These are phyloP conservation scores for Sphagnurus paluster DNA, from an alignment of 1,284 basidiomycete species.

Conservation along the genomic window DNA sequence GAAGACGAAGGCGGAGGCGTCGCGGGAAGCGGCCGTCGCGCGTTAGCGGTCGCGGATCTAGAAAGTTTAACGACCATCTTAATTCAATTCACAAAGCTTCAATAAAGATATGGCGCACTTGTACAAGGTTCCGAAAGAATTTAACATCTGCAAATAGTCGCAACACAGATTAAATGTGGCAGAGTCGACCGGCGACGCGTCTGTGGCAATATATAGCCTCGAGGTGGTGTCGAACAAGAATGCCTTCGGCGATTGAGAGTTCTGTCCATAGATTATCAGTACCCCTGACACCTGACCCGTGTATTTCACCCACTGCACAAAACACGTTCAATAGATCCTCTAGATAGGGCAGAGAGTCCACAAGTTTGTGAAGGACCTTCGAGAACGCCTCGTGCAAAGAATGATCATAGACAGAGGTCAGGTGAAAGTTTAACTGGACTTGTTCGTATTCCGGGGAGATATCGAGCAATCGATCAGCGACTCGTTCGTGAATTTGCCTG, in stretches of 20 bases:
- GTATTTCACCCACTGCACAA: constrained; percentile 56
- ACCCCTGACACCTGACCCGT: neutral
- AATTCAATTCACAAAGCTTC: constrained; percentile 2
- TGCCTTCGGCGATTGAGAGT: constrained; percentile 88
- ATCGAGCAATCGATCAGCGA: constrained; percentile 82
- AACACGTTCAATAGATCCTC: constrained; percentile 84
- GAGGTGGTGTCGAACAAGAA: constrained; percentile 91
- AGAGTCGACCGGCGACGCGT: constrained; percentile 89
- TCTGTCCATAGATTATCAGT: constrained; percentile 42
- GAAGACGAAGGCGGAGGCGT: constrained; percentile 25
- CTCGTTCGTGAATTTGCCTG: constrained; percentile 81
- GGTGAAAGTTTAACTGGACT: constrained; percentile 76
- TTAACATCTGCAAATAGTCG: constrained; percentile 89
- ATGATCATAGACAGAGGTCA: constrained; percentile 90
- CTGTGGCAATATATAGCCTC: constrained; percentile 88
- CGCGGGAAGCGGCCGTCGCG: constrained; percentile 29
- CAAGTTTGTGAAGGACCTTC: constrained; percentile 72
- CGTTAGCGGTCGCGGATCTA: constrained; percentile 40
- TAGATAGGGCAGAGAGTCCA: constrained; percentile 68
- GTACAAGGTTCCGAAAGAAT: constrained; percentile 85
- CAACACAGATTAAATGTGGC: constrained; percentile 87
- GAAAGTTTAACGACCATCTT: too few relatives aligned
- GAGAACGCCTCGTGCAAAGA: constrained; percentile 89
- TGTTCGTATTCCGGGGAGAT: constrained; percentile 68
- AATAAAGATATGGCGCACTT: too few relatives aligned